Conservation (phyloP, 768 basidiomycete genomes). For the Mycena maculata region DNA sequence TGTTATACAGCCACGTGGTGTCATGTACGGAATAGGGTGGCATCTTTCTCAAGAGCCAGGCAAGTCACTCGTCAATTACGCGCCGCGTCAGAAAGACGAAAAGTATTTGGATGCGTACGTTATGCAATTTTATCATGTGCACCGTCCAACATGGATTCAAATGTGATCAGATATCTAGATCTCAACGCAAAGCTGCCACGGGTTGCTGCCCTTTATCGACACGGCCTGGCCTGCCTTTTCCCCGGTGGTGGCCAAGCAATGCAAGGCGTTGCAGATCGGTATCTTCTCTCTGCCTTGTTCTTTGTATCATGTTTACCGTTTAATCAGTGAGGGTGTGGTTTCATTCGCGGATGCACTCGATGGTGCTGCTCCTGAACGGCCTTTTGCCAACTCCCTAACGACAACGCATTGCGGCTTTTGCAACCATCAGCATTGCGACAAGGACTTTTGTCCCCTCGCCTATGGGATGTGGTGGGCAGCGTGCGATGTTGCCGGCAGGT, state of each 20-base stretch:
- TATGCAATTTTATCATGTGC: neutral
- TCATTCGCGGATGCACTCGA: constrained; percentile 21
- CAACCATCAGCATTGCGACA: neutral
- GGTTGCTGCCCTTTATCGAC: neutral
- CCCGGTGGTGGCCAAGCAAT: neutral
- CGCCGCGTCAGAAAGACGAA: neutral
- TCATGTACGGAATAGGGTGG: neutral
- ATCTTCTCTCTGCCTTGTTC: neutral
- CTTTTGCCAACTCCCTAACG: neutral
- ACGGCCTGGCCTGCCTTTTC: neutral
- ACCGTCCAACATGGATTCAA: neutral
- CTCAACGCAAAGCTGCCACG: neutral
- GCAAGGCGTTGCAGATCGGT: constrained; percentile 14
- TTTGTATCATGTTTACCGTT: neutral
- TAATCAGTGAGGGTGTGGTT: constrained; percentile 10
- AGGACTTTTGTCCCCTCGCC: neutral
- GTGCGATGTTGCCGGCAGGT: no score
- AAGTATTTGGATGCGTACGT: neutral
- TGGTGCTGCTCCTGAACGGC: constrained; percentile 5
- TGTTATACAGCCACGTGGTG: no score
- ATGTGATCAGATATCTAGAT: neutral
- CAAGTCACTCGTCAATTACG: neutral
- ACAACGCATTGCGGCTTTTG: neutral
- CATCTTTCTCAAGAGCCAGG: neutral
- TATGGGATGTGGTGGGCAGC: neutral